These are phyloP conservation scores for Sphagnurus paluster DNA, from an alignment of 1,284 basidiomycete genomes.

Conservation along the genomic window DNA sequence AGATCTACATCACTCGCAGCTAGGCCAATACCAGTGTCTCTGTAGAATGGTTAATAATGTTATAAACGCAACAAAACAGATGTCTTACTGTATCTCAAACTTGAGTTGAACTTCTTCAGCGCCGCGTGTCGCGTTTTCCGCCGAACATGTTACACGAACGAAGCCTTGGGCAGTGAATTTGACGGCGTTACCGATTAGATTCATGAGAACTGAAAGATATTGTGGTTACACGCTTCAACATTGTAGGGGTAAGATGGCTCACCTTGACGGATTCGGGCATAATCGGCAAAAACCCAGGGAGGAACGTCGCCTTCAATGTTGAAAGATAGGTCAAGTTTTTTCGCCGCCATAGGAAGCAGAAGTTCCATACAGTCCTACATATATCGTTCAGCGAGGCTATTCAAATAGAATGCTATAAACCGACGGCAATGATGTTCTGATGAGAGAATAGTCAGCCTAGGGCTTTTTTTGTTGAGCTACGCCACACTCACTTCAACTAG, in stretches of 20 bases:
- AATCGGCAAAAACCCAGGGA: slow-evolving; percentile 68
- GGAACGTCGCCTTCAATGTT: slow-evolving; percentile 67
- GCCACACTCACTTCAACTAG: slow-evolving; percentile 50
- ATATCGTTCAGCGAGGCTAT: background rate
- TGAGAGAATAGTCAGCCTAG: slow-evolving; percentile 1
- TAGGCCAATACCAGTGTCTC: slow-evolving; percentile 70
- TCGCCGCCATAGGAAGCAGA: slow-evolving; percentile 67
- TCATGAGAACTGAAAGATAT: slow-evolving; percentile 58
- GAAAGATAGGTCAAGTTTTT: slow-evolving; percentile 69
- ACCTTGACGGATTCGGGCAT: slow-evolving; percentile 73
- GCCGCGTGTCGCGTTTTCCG: slow-evolving; percentile 37
- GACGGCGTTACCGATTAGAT: slow-evolving; percentile 72
- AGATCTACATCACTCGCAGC: slow-evolving; percentile 62
- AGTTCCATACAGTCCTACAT: slow-evolving; percentile 71
- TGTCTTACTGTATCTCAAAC: slow-evolving; percentile 61
- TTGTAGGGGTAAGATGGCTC: slow-evolving; percentile 6
- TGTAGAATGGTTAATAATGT: slow-evolving; percentile 21
- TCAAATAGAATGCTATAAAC: background rate
- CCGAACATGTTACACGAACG: slow-evolving; percentile 59
- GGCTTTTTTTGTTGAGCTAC: background rate
- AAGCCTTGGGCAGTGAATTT: slow-evolving; percentile 67
- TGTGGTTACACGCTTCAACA: background rate
- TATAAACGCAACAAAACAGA: background rate
- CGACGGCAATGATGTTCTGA: slow-evolving; percentile 65
- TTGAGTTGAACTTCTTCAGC: slow-evolving; percentile 54